These are phyloP conservation scores for Polyrhizophydium stewartii DNA, from an alignment of 371 early-diverging fungal genomes.

Conservation along the genomic window DNA sequence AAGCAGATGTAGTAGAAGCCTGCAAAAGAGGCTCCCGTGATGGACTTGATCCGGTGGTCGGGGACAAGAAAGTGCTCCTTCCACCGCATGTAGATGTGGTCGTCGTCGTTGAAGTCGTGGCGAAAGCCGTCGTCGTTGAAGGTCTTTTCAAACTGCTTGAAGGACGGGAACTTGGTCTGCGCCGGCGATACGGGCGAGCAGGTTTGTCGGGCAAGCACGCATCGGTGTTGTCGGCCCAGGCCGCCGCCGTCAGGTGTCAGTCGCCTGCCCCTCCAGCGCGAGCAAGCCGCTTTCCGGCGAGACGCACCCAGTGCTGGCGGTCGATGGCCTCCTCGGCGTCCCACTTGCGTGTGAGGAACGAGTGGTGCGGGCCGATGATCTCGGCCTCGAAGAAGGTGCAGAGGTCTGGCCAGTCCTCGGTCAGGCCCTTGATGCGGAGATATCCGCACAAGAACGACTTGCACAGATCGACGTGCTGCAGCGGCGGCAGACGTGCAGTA, in stretches of 20 bases:
- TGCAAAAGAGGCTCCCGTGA: slow-evolving; percentile 85
- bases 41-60: slow-evolving; percentile 79
- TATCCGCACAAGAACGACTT: slow-evolving; percentile 74
- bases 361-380: slow-evolving; percentile 72
- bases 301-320: slow-evolving; percentile 75
- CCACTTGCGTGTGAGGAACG: slow-evolving; percentile 84
- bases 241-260: neutral
- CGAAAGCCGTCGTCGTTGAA: slow-evolving; percentile 68
- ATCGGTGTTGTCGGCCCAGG: neutral
- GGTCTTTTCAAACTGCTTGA: slow-evolving; percentile 34
- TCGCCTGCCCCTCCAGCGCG: too few species aligned
- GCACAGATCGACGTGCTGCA: slow-evolving; percentile 75
- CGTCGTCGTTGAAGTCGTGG: slow-evolving; percentile 64
- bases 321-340: slow-evolving; percentile 74
- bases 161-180: slow-evolving; percentile 33
- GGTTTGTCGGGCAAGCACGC: neutral
- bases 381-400: slow-evolving; percentile 84
- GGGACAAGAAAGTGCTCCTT: slow-evolving; percentile 94
- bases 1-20: slow-evolving; percentile 95
- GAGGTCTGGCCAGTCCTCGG: slow-evolving; percentile 71
- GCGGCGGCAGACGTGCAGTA: neutral
- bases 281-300: too few species aligned
- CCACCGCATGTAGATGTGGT: slow-evolving; percentile 94
- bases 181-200: neutral
- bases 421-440: slow-evolving; percentile 74